Conservation (phyloP, 495 filamentous ascomycete genomes). For the Tetracladium marchalianum region DNA sequence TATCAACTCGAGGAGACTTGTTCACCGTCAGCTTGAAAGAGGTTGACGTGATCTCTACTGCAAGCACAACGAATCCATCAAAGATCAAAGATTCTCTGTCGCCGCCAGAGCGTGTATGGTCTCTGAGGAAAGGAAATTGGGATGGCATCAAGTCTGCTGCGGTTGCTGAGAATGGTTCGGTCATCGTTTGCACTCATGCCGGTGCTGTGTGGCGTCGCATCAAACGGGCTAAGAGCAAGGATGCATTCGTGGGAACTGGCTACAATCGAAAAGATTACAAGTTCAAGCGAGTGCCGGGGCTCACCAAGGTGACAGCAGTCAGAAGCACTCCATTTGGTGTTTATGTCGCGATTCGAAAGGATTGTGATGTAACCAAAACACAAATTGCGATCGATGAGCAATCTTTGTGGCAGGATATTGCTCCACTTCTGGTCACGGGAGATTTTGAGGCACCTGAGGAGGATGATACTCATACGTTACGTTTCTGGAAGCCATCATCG, state of each 20-base stretch:
- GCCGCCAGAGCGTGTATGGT: constrained; percentile 70
- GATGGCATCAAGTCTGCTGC: constrained; percentile 74
- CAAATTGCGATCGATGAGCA: constrained; percentile 56
- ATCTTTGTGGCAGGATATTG: constrained; percentile 64
- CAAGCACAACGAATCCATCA: constrained; percentile 81
- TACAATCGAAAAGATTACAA: constrained; percentile 75
- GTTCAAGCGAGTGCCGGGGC: constrained; percentile 76
- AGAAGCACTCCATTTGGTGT: constrained; percentile 80
- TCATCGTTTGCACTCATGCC: constrained; percentile 86
- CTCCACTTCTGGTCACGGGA: constrained; percentile 54
- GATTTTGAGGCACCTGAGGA: constrained; percentile 25
- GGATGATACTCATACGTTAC: constrained; percentile 5
- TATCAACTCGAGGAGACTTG: constrained; percentile 74
- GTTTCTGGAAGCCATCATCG: constrained; percentile 9
- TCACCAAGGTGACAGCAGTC: constrained; percentile 75
- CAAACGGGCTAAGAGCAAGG: constrained; percentile 71
- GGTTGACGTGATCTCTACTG: constrained; percentile 42
- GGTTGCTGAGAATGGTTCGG: constrained; percentile 86
- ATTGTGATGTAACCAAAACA: constrained; percentile 70
- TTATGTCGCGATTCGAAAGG: constrained; percentile 78
- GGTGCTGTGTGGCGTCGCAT: constrained; percentile 86
- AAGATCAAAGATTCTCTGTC: constrained; percentile 68
- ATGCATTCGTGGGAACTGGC: constrained; percentile 44
- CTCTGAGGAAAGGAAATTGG: constrained; percentile 67
- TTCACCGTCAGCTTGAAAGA: constrained; percentile 68